Percentiles rank a stretch among this genome's conserved stretches.
phyloP scores from a whole-genome alignment of 140 eudicot species.

The Erigeron philadelphicus region DNA sequence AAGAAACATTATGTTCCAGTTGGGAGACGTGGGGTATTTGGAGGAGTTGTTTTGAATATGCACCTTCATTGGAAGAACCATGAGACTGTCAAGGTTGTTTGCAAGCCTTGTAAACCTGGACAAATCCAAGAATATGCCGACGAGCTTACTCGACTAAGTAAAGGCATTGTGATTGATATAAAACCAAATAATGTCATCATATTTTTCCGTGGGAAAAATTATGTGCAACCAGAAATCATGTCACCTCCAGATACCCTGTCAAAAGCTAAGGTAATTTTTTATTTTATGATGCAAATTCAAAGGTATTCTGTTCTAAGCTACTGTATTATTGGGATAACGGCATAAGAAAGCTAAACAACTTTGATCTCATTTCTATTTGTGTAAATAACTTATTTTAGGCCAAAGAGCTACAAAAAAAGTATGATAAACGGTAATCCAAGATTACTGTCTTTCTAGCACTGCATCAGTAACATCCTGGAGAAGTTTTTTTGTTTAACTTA shows the following conservation, averaged over 20 bases:
- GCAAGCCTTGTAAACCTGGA: slow-evolving; percentile 93
- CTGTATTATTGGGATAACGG: background rate
- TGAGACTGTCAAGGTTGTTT: slow-evolving; percentile 88
- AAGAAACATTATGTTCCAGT: slow-evolving; percentile 97
- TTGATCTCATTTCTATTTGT: background rate
- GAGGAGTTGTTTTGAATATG: slow-evolving; percentile 97
- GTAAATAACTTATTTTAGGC: background rate
- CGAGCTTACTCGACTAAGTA: slow-evolving; percentile 85
- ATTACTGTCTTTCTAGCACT: background rate
- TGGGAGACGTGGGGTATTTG: slow-evolving; percentile 96
- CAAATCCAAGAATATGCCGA: slow-evolving; percentile 80
- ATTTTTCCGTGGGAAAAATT: slow-evolving; percentile 84
- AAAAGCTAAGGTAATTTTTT: slow-evolving; percentile 71
- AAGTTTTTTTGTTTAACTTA: background rate
- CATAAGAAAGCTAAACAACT: background rate
- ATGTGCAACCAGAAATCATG: slow-evolving; percentile 85
- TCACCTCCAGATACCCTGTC: slow-evolving; percentile 87
- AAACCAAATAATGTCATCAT: slow-evolving; percentile 71
- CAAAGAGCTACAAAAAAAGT: background rate
- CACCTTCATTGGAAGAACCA: slow-evolving; percentile 98
- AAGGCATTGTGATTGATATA: slow-evolving; percentile 79
- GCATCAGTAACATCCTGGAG: background rate
- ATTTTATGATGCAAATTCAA: slow-evolving; percentile 6
- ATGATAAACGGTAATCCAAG: background rate
- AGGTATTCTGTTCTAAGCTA: background rate